A percentile compares a stretch with the other conserved stretches of the same genome.
Conservation (phyloP, 2,329 filamentous ascomycete genomes). For the Arthrobotrys conoides region DNA sequence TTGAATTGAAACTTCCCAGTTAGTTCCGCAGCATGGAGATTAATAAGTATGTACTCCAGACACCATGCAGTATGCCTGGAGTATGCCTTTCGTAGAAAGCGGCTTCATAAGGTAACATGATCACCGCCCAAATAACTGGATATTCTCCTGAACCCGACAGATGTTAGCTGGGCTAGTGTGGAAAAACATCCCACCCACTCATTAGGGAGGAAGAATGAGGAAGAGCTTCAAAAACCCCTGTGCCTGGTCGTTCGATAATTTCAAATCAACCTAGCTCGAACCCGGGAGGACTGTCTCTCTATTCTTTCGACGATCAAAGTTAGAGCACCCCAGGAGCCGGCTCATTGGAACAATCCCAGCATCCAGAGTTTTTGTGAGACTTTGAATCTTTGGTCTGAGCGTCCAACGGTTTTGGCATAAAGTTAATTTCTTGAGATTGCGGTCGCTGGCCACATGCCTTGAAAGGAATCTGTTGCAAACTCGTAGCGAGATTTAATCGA, state of each 20-base stretch:
- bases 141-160: slow-evolving; percentile 46
- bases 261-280: slow-evolving; percentile 53
- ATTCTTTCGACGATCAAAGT: slow-evolving; percentile 46
- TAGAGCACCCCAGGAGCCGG: slow-evolving; percentile 47
- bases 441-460: slow-evolving; percentile 42
- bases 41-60: slow-evolving; percentile 25
- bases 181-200: slow-evolving; percentile 37
- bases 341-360: slow-evolving; percentile 51
- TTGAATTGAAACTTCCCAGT: slow-evolving; percentile 47
- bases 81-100: slow-evolving; percentile 33
- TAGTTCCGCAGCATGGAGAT: slow-evolving; percentile 40
- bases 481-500: slow-evolving; percentile 48
- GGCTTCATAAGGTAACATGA: slow-evolving; percentile 39
- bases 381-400: slow-evolving; percentile 52
- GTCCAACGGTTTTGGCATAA: slow-evolving; percentile 55
- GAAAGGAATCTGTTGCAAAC: slow-evolving; percentile 33
- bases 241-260: slow-evolving; percentile 57
- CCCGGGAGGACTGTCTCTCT: slow-evolving; percentile 37
- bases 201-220: slow-evolving; percentile 38
- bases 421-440: slow-evolving; percentile 49
- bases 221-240: slow-evolving; percentile 45
- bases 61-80: slow-evolving; percentile 13
- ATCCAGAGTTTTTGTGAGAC: slow-evolving; percentile 46
- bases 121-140: slow-evolving; percentile 35
- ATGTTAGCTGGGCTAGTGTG: slow-evolving; percentile 18